These are phyloP conservation scores for Boletus barrowsii DNA, from an alignment of 768 basidiomycete genomes.

Conservation along the genomic window DNA sequence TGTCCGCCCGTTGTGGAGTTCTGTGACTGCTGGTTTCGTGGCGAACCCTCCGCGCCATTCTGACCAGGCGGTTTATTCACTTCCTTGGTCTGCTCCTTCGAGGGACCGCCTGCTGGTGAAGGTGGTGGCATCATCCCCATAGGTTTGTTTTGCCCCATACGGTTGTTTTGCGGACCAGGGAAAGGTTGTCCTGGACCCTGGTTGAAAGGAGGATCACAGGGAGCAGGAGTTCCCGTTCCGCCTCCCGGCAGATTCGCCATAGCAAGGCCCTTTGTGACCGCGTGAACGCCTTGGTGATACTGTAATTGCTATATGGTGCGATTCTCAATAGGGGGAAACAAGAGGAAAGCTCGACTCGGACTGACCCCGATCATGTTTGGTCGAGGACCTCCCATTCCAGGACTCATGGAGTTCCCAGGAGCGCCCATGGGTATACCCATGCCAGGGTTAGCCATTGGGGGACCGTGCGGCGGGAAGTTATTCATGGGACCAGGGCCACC, in stretches of 20 bases:
- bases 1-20: constrained; percentile 26
- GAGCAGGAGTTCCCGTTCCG: constrained; percentile 43
- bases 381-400: constrained; percentile 34
- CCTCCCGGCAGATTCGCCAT: constrained; percentile 29
- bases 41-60: constrained; percentile 38
- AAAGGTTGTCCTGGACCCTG: constrained; percentile 33
- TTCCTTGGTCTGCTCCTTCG: constrained; percentile 33
- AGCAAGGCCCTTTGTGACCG: constrained; percentile 34
- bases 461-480: constrained; percentile 31
- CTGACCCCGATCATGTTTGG: constrained; percentile 32
- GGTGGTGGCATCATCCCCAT: constrained; percentile 52
- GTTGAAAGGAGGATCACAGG: constrained; percentile 44
- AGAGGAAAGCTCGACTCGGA: background rate
- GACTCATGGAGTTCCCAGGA: constrained; percentile 32
- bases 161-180: constrained; percentile 31
- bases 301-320: constrained; percentile 23
- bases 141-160: constrained; percentile 32
- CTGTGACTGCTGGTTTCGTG: constrained; percentile 38
- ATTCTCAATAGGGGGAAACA: constrained; percentile 7
- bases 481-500: constrained; percentile 37
- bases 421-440: constrained; percentile 35
- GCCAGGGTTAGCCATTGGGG: constrained; percentile 30
- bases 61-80: constrained; percentile 27
- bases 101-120: constrained; percentile 41
- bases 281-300: constrained; percentile 39